Conservation (phyloP, 2,329 filamentous ascomycete species). For the Neobulgaria alba region DNA sequence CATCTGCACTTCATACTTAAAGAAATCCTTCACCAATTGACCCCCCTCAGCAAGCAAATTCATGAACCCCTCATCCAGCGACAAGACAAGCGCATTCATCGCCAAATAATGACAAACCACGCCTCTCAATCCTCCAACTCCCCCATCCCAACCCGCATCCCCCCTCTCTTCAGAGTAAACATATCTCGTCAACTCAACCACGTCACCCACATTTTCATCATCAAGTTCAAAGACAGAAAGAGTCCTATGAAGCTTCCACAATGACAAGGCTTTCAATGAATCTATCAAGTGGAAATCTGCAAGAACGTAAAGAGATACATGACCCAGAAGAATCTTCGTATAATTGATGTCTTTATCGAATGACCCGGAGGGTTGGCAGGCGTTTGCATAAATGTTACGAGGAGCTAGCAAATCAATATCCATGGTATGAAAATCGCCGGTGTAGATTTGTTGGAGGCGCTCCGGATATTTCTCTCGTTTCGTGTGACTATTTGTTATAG, state of each 20-base stretch:
- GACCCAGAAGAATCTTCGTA: conserved; percentile 9
- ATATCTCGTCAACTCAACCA: conserved; percentile 9
- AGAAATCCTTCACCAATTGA: conserved; percentile 16
- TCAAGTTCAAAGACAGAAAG: conserved; percentile 11
- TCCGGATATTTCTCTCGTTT: neutral
- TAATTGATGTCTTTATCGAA: conserved; percentile 11
- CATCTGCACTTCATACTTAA: conserved; percentile 14
- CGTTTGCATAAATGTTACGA: conserved; percentile 6
- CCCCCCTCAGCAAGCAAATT: conserved; percentile 15
- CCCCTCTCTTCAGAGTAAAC: conserved; percentile 8
- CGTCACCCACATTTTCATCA: conserved; percentile 10
- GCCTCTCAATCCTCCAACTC: conserved; percentile 7
- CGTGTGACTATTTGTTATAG: neutral
- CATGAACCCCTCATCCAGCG: conserved; percentile 11
- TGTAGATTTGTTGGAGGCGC: neutral
- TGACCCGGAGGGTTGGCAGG: conserved; percentile 5
- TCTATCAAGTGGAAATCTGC: conserved; percentile 9
- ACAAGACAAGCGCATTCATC: conserved; percentile 6
- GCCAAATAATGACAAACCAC: conserved; percentile 16
- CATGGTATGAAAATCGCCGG: conserved; percentile 8
- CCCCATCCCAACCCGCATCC: conserved; percentile 1
- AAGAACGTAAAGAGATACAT: conserved; percentile 13
- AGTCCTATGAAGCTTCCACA: conserved; percentile 19
- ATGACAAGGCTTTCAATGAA: conserved; percentile 14
- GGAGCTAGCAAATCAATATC: conserved; percentile 2